Evolutionary conservation across 306 rosid species (phyloP), one percentile per base, ranked within the genome.

Genomic region (Myrica gale): DNA sequence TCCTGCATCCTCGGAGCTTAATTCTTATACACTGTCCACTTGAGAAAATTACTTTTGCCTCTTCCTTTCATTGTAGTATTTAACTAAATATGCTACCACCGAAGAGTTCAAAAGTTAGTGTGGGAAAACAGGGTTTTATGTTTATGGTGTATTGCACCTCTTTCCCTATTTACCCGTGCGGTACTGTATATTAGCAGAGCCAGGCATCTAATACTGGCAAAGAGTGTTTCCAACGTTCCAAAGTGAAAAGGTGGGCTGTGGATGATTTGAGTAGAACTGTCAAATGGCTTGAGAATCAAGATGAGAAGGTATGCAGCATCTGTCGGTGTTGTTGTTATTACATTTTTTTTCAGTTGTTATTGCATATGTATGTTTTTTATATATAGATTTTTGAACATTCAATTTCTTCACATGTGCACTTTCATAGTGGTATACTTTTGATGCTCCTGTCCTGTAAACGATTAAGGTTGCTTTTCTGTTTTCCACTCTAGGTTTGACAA

Each of bases 271-370:
- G 82, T 63, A 89, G 75, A 71, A 95, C 97, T 12, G 78, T 90
- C 74, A 84, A 83, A 56, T 95, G 98, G 98, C 84, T 95, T 82
- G 96, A 95, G 87, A 86, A 86, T 84, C 98, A 90, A 86, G 98
- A 95, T 82, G 97, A 92, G 84, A 89, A 95, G 96, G 97, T 95
- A 66, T 19, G 46, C 11, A n/a, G 48, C 70, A 17, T 41, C 42
- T 74, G 66, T 74, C 58, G 44, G 48, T 46, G 15, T 71, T 57
- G 17, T 52, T 42, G 15, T 71, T 57, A 55, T 58, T 56, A 7
- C 51, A 69, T 6, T 63, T 19, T n/a, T n/a, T n/a, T n/a, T n/a
- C n/a, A n/a, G n/a, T n/a, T n/a, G n/a, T n/a, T n/a, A 57, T 70
- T 39, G 1, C 32, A 26, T 26, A 26, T 26, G 1, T 32, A 32